Evolutionary conservation across 148 eudicot species (phyloP).

Genomic region (Persicaria tinctoria): DNA sequence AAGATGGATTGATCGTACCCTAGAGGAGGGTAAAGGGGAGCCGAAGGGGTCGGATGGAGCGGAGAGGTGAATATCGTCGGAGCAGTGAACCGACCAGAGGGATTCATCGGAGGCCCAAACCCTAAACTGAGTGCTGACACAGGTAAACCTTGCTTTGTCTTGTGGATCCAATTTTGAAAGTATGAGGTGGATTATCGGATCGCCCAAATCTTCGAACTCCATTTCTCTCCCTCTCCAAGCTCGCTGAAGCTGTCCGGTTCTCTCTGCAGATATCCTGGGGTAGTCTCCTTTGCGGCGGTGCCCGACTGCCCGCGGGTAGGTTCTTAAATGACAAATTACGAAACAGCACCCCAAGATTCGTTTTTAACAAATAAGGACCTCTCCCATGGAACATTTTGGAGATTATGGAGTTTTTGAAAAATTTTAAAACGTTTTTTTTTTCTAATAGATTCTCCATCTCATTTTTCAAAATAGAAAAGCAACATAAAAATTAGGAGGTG

Average conservation of each 20-base stretch:
- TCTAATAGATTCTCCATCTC: too few species aligned
- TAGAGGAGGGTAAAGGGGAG: slow-evolving; percentile 46
- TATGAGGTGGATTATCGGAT: slow-evolving; percentile 40
- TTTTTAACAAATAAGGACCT: not conserved
- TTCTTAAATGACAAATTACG: not conserved
- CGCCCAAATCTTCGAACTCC: slow-evolving; percentile 28
- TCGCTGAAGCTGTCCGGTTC: too few species aligned
- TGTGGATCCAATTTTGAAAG: slow-evolving; percentile 51
- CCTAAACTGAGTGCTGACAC: slow-evolving; percentile 35
- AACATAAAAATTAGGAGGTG: too few species aligned
- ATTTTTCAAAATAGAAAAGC: too few species aligned
- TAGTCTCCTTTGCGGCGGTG: too few species aligned
- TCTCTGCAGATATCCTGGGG: too few species aligned
- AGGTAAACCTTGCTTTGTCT: slow-evolving; percentile 37
- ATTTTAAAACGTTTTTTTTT: too few species aligned
- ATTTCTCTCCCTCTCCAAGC: not conserved
- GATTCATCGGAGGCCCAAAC: slow-evolving; percentile 57
- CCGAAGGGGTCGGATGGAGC: slow-evolving; percentile 58
- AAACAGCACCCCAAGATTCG: not conserved
- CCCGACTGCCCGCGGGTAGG: too few species aligned
- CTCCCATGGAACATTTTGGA: too few species aligned
- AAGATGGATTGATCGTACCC: slow-evolving; percentile 26
- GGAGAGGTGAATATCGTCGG: slow-evolving; percentile 40
- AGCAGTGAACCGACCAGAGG: slow-evolving; percentile 55
- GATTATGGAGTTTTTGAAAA: too few species aligned